phyloP scores from a whole-genome alignment of 2,329 filamentous ascomycete genomes.

The Aspergillus unguis region DNA sequence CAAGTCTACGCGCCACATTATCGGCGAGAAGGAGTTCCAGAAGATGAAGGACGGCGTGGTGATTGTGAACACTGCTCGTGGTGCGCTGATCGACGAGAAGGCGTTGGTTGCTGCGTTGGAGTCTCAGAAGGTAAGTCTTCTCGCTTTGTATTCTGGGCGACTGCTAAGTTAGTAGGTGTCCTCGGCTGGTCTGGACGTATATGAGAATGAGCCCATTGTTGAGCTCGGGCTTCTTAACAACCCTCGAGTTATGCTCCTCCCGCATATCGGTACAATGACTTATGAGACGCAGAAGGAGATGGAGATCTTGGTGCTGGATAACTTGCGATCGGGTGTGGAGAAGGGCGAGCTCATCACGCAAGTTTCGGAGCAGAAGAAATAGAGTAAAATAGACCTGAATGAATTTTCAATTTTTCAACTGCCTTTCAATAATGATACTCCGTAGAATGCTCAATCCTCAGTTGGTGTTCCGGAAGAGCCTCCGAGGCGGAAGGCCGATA shows the following conservation, averaged over 20 bases:
- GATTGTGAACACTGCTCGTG: conserved; percentile 45
- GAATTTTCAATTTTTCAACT: background rate
- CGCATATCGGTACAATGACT: conserved; percentile 60
- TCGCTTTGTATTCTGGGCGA: background rate
- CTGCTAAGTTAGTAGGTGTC: conserved; percentile 28
- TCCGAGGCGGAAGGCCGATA: background rate
- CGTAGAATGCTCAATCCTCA: too few relatives aligned
- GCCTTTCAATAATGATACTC: too few relatives aligned
- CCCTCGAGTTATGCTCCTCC: conserved; percentile 51
- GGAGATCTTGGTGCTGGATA: conserved; percentile 58
- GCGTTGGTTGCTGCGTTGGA: conserved; percentile 45
- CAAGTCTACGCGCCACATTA: conserved; percentile 45
- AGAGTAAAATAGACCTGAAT: background rate
- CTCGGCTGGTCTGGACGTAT: conserved; percentile 47
- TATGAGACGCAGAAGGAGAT: conserved; percentile 61
- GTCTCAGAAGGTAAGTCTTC: conserved; percentile 39
- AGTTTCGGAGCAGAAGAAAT: conserved; percentile 55
- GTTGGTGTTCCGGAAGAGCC: too few relatives aligned
- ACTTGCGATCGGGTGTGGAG: conserved; percentile 56
- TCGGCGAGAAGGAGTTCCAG: conserved; percentile 43
- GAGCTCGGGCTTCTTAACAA: conserved; percentile 48
- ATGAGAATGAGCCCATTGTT: conserved; percentile 46
- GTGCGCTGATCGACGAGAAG: conserved; percentile 46
- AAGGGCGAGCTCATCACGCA: conserved; percentile 58
- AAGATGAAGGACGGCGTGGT: conserved; percentile 47